Evolutionary conservation across 768 basidiomycete species (phyloP).

Genomic region (Russula ochroleuca): DNA sequence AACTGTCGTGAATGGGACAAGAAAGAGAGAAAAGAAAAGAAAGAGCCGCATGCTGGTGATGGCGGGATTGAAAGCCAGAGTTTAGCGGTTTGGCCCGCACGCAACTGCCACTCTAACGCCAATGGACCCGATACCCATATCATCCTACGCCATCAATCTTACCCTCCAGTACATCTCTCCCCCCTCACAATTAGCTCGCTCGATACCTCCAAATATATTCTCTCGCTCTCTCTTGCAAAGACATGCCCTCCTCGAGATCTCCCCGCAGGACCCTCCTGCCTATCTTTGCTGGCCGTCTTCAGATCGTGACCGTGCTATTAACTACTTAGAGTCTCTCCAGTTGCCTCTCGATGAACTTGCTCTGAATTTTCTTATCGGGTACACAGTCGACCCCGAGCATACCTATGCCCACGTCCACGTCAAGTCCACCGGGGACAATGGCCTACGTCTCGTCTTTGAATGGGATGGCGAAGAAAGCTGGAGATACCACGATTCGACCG

Average conservation of each 20-base stretch:
- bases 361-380: conserved; percentile 43
- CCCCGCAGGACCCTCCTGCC: conserved; percentile 44
- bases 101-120: background rate
- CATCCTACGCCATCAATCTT: conserved; percentile 41
- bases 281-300: conserved; percentile 69
- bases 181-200: conserved; percentile 43
- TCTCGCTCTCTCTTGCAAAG: conserved; percentile 57
- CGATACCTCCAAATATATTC: conserved; percentile 57
- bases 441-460: conserved; percentile 61
- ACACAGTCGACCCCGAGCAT: conserved; percentile 31
- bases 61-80: background rate
- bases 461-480: conserved; percentile 55
- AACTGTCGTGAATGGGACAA: conserved; percentile 33
- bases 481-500: conserved; percentile 64
- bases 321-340: conserved; percentile 43
- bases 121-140: conserved; percentile 39
- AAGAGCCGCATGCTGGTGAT: conserved; percentile 5
- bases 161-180: conserved; percentile 57
- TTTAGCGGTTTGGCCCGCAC: background rate
- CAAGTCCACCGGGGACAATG: conserved; percentile 35
- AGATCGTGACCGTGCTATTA: conserved; percentile 36
- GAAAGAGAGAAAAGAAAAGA: conserved; percentile 31
- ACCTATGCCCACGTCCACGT: conserved; percentile 33
- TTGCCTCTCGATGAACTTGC: conserved; percentile 36
- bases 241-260: conserved; percentile 58